These are phyloP conservation scores for Chlorella sorokiniana DNA, from an alignment of 139 green algal genomes.

Conservation along the genomic window DNA sequence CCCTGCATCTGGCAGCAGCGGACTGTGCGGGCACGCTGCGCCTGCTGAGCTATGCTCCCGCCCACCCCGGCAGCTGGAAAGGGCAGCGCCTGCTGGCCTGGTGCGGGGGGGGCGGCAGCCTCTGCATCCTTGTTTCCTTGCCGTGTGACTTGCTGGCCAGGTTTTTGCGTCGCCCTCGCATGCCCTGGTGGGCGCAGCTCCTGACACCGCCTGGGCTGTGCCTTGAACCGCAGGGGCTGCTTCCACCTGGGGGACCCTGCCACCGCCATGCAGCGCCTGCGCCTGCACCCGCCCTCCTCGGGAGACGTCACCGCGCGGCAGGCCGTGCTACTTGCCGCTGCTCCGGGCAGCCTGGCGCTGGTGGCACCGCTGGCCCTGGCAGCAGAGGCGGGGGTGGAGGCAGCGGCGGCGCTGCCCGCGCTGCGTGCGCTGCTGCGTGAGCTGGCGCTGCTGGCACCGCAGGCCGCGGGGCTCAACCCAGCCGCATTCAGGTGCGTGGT, in stretches of 20 bases:
- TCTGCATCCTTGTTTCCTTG: neutral
- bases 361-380: constrained; percentile 25
- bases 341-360: constrained; percentile 11
- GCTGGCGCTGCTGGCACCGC: constrained; percentile 49
- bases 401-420: constrained; percentile 22
- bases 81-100: constrained; percentile 62
- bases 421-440: constrained; percentile 55
- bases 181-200: neutral
- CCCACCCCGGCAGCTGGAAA: constrained; percentile 54
- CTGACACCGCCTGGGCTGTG: neutral
- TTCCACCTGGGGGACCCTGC: constrained; percentile 38
- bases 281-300: neutral
- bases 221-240: constrained; percentile 30
- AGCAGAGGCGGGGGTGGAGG: constrained; percentile 9
- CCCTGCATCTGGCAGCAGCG: constrained; percentile 60
- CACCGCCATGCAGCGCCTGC: constrained; percentile 36
- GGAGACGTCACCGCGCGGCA: constrained; percentile 30
- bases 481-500: constrained; percentile 63
- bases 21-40: constrained; percentile 61
- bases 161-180: neutral
- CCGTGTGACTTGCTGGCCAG: neutral
- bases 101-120: neutral
- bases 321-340: constrained; percentile 28
- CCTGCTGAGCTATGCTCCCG: constrained; percentile 48
- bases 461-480: constrained; percentile 77